Evolutionary conservation across 768 basidiomycete species (phyloP), one percentile per base, ranked within the genome.

Genomic region (Russula virescens): DNA sequence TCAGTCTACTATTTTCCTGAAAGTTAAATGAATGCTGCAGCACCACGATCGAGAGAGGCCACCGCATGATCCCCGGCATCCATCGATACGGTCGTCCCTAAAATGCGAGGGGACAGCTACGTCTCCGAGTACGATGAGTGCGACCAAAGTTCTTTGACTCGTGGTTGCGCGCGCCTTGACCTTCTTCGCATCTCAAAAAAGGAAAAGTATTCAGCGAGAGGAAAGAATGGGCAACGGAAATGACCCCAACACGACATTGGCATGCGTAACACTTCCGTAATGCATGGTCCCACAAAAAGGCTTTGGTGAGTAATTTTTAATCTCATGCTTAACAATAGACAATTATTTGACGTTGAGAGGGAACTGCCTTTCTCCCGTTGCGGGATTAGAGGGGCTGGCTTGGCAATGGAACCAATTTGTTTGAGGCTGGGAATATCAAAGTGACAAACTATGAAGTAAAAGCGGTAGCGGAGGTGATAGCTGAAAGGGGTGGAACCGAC

Each of bases 251-350:
- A 23, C 21, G 45, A 56, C 31, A 46, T 16, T 0, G 1, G 47
- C n/a, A 48, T 19, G 34, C 11, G 42, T n/a, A 11, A 40, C n/a
- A 31, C 31, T 31, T 8, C 5, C 31, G 31, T 21, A 48, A 38
- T 34, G 35, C 35, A 18, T 18, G 21, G 35, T 31, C 34, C 19
- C 28, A 3, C 19, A 18, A 35, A 31, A 26, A 8, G 28, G 13
- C 53, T 55, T 49, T 11, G 11, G 54, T 26, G 28, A 50, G 54
- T 50, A 55, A 61, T 35, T 35, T 18, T 55, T 49, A 55, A 55
- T 61, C 38, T 42, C 18, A n/a, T 23, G 5, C 34, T 34, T 42
- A 52, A 2, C 28, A 5, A n/a, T 46, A 38, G 16, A 34, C 21
- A 43, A 43, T 43, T 48, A 14, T 38, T 46, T 47, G 25, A 34